Evolutionary conservation across 441 rosid species (phyloP).

Genomic region (Euphorbia schlechtendalii): DNA sequence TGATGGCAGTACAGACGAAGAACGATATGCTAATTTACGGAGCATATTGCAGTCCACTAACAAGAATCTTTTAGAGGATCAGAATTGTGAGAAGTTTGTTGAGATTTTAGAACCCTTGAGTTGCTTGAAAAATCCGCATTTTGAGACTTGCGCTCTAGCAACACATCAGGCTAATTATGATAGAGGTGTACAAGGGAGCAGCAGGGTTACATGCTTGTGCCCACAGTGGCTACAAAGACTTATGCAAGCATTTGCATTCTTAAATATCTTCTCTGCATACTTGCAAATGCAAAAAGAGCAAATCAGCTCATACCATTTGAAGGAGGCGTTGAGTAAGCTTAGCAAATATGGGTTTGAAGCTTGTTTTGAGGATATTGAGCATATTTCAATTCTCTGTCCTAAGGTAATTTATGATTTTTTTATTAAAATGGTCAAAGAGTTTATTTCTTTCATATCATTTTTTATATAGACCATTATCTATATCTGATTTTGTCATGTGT

Average conservation of each 20-base stretch:
- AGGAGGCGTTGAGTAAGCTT: slow-evolving; percentile 48
- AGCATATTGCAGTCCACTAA: slow-evolving; percentile 39
- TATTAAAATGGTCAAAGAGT: background rate
- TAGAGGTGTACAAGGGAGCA: slow-evolving; percentile 9
- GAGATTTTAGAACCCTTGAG: slow-evolving; percentile 53
- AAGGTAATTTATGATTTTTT: slow-evolving; percentile 42
- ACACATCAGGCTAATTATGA: slow-evolving; percentile 14
- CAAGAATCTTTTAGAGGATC: slow-evolving; percentile 39
- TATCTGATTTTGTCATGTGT: background rate
- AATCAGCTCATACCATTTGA: slow-evolving; percentile 32
- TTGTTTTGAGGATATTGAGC: slow-evolving; percentile 52
- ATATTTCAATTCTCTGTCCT: slow-evolving; percentile 64
- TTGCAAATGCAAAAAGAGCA: slow-evolving; percentile 34
- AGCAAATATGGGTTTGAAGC: slow-evolving; percentile 40
- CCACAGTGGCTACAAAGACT: slow-evolving; percentile 67
- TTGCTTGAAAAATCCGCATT: slow-evolving; percentile 51
- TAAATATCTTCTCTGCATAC: slow-evolving; percentile 51
- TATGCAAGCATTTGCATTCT: slow-evolving; percentile 60
- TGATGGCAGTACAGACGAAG: slow-evolving; percentile 26
- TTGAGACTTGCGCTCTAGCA: slow-evolving; percentile 46
- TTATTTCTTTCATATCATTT: background rate
- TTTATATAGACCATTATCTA: background rate
- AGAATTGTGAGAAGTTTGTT: slow-evolving; percentile 50
- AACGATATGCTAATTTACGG: slow-evolving; percentile 37
- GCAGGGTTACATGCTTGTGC: slow-evolving; percentile 43